Evolutionary conservation across 1,139 yeast genomes (phyloP).

Genomic region (Protomyces arabidopsidicola): DNA sequence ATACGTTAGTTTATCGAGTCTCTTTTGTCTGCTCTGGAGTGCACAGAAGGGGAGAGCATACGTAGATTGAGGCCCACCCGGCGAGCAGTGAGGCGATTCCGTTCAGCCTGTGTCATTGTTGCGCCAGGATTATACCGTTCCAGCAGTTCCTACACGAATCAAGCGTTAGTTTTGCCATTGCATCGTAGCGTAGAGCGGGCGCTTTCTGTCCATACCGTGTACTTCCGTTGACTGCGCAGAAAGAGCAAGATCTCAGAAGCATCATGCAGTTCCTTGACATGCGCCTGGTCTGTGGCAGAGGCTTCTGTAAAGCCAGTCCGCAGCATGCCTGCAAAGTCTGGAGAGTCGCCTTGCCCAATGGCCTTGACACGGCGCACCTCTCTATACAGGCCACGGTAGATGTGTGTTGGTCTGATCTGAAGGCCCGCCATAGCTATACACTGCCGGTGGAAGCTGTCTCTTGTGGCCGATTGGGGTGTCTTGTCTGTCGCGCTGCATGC

Average conservation of each 20-base stretch:
- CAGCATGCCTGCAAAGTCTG: conserved; percentile 17
- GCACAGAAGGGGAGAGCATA: neutral
- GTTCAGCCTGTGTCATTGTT: conserved; percentile 69
- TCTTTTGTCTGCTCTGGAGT: neutral
- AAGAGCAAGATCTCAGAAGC: conserved; percentile 53
- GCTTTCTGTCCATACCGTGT: conserved; percentile 41
- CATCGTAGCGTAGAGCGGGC: too few species aligned
- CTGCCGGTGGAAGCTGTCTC: neutral
- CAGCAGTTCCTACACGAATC: conserved; percentile 49
- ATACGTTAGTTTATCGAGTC: neutral
- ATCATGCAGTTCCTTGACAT: conserved; percentile 34
- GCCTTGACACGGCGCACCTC: conserved; percentile 11
- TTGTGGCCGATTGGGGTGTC: too few species aligned
- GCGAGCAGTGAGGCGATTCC: conserved; percentile 71
- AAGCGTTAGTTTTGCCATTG: too few species aligned
- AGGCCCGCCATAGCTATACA: neutral
- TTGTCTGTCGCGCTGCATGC: too few species aligned
- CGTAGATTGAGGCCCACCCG: conserved; percentile 72
- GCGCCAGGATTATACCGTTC: conserved; percentile 86
- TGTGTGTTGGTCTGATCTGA: neutral
- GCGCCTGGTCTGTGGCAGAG: neutral
- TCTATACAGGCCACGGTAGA: conserved; percentile 21
- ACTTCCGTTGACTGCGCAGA: conserved; percentile 67
- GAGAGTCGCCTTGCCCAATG: conserved; percentile 18
- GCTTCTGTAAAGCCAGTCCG: conserved; percentile 1